Conservation (phyloP, 768 basidiomycete genomes). For the Steccherinum ochraceum region DNA sequence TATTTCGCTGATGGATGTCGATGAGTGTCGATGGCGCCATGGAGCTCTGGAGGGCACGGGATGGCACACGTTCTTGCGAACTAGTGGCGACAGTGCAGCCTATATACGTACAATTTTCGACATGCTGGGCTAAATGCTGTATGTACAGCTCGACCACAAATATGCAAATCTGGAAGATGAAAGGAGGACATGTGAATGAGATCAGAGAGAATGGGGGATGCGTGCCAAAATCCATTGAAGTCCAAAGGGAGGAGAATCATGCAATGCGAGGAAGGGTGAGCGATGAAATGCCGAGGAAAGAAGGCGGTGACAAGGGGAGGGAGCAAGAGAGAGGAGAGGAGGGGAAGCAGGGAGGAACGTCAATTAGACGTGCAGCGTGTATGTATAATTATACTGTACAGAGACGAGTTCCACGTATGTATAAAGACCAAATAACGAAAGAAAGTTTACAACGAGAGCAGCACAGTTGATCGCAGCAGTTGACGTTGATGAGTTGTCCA, state of each 20-base stretch:
- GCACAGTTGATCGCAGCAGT: neutral
- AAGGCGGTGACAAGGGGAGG: neutral
- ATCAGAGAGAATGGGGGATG: neutral
- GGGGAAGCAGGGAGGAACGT: neutral
- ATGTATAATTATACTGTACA: neutral
- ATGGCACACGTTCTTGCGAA: too few species aligned
- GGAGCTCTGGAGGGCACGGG: too few species aligned
- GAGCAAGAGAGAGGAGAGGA: neutral
- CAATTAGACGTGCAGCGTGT: neutral
- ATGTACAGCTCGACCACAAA: neutral
- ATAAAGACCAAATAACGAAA: neutral
- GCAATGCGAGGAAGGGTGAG: neutral
- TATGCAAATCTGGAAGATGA: neutral
- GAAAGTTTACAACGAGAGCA: neutral
- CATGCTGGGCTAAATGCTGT: too few species aligned
- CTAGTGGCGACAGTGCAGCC: too few species aligned
- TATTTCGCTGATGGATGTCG: too few species aligned
- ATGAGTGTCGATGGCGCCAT: too few species aligned
- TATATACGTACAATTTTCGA: too few species aligned
- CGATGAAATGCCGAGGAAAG: neutral
- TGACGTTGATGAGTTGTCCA: neutral
- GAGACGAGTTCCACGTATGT: neutral
- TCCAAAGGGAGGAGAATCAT: neutral
- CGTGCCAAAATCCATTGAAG: neutral
- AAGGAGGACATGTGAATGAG: neutral